These are phyloP conservation scores for Talaromyces sp. DNA, from an alignment of 2,329 filamentous ascomycete genomes.

Conservation along the genomic window DNA sequence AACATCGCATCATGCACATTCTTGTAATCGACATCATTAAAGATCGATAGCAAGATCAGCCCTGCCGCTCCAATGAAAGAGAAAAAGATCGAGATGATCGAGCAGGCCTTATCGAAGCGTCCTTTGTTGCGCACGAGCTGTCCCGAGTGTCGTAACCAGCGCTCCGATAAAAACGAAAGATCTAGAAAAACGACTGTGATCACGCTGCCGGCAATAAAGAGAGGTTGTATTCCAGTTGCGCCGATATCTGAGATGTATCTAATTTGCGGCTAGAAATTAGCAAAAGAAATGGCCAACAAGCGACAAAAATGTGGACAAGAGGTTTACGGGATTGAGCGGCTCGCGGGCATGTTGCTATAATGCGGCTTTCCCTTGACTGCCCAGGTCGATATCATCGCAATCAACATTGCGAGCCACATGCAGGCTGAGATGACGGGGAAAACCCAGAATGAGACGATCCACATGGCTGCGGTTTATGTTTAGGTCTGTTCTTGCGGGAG, in stretches of 20 bases:
- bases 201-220: slow-evolving; percentile 60
- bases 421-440: slow-evolving; percentile 58
- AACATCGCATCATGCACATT: slow-evolving; percentile 72
- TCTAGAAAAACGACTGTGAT: slow-evolving; percentile 76
- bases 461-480: slow-evolving; percentile 31
- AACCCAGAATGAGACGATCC: slow-evolving; percentile 50
- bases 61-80: slow-evolving; percentile 74
- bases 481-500: background rate
- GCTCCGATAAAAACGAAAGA: slow-evolving; percentile 73
- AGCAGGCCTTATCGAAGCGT: slow-evolving; percentile 37
- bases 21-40: slow-evolving; percentile 71
- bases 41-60: slow-evolving; percentile 78
- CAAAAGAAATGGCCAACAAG: slow-evolving; percentile 2
- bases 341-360: slow-evolving; percentile 50
- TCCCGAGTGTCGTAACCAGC: slow-evolving; percentile 78
- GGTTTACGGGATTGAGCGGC: slow-evolving; percentile 55
- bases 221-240: slow-evolving; percentile 56
- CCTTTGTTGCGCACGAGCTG: slow-evolving; percentile 70
- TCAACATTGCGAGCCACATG: slow-evolving; percentile 58
- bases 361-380: slow-evolving; percentile 49
- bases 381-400: slow-evolving; percentile 61
- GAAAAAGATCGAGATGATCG: slow-evolving; percentile 49
- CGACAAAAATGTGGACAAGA: background rate
- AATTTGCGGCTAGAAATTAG: slow-evolving; percentile 3
- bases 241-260: slow-evolving; percentile 55